phyloP scores from a whole-genome alignment of 345 rosid species.

The Eutrema japonicum region DNA sequence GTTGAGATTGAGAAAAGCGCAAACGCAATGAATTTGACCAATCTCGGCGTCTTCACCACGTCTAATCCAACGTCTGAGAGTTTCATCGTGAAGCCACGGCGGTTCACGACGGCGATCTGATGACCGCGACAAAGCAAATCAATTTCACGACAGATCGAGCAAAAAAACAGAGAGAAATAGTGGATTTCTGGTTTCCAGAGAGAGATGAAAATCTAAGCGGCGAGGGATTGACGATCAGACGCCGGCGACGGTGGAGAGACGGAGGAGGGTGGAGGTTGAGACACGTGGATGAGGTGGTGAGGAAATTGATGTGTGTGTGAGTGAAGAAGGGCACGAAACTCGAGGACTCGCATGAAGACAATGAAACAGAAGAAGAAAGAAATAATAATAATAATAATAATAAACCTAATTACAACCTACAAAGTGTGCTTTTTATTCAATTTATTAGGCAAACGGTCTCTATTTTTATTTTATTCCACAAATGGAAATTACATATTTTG shows the following conservation, averaged over 20 bases:
- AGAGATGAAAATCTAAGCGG: neutral
- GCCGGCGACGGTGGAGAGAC: constrained; percentile 38
- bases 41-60: constrained; percentile 47
- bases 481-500: constrained; percentile 1
- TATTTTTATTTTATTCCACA: neutral
- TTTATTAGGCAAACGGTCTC: neutral
- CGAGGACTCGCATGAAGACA: constrained; percentile 30
- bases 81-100: constrained; percentile 19
- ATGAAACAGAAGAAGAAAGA: constrained; percentile 20
- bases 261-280: constrained; percentile 35
- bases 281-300: constrained; percentile 40
- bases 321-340: constrained; percentile 20
- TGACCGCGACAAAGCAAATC: constrained; percentile 10
- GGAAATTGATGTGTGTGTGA: constrained; percentile 26
- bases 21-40: constrained; percentile 48
- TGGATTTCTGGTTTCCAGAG: neutral
- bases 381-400: neutral
- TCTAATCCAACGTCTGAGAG: constrained; percentile 38
- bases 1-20: constrained; percentile 42
- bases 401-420: constrained; percentile 20
- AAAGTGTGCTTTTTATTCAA: too few species aligned
- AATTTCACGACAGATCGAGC: constrained; percentile 12
- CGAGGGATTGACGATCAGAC: constrained; percentile 24
- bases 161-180: constrained; percentile 18
- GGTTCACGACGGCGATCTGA: constrained; percentile 32